Evolutionary conservation across 139 green algal genomes (phyloP), one percentile per base, ranked within the genome.

Genomic region (Parachlorella kessleri): DNA sequence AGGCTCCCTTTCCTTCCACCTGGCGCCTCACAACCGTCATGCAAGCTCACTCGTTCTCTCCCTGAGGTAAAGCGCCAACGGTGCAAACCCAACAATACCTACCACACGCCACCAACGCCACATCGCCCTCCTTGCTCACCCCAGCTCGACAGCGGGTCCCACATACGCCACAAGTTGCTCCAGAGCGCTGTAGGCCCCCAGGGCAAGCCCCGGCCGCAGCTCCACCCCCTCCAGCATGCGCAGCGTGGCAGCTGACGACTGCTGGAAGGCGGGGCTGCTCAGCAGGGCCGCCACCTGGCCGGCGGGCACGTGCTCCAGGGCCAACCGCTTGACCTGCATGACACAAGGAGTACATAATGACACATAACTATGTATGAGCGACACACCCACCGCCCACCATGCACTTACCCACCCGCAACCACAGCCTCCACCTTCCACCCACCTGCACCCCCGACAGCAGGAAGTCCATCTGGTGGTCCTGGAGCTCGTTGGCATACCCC

Each of bases 141-240:
- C 5, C 4, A 10, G 32, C 37, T 41, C 67, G 1, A 24, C 67
- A 4, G 7, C 33, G 32, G 5, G 28, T 30, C 70, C 33, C 42
- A 30, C 70, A 75, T 7, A 4, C 21, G 64, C 4, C 10, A 35
- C 33, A 42, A 48, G 5, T 9, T 30, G 28, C 71, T 40, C 39
- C 33, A 3, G 2, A 28, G 40, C 39, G 10, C 24, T 35, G 32
- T 65, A 28, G 18, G 71, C 64, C 64, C 63, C 21, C 64, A 80
- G 75, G n/a, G 73, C 37, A 39, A 80, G 65, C 5, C 30, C 23
- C 7, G 9, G 8, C n/a, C 41, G 53, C 41, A 79, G 65, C 64
- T 81, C 75, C 48, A 81, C 28, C 35, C 48, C 75, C 48, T 68
- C 33, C 64, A 80, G 75, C 64, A 32, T 66, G 10, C 26, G 59